These are phyloP conservation scores for Bretschneidera sinensis DNA, from an alignment of 345 rosid species.

Conservation along the genomic window DNA sequence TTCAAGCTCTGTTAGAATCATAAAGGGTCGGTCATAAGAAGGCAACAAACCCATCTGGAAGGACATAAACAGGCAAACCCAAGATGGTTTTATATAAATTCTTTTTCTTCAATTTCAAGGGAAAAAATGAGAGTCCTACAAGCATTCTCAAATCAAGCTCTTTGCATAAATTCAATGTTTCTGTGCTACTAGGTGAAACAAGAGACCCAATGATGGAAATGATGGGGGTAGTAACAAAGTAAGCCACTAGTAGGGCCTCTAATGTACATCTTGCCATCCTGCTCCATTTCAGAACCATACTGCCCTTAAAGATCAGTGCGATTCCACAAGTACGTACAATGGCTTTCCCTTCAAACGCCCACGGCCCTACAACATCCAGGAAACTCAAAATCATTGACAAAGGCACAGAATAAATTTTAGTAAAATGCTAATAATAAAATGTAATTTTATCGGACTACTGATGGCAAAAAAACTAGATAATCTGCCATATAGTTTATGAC, in stretches of 20 bases:
- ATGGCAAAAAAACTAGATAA: too few relatives aligned
- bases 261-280: conserved; percentile 19
- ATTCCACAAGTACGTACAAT: conserved; percentile 57
- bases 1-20: background rate
- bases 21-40: background rate
- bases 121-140: background rate
- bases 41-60: too few relatives aligned
- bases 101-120: background rate
- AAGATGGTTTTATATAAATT: too few relatives aligned
- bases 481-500: too few relatives aligned
- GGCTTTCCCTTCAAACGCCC: conserved; percentile 56
- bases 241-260: conserved; percentile 17
- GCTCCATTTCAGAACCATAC: background rate
- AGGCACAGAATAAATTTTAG: too few relatives aligned
- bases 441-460: too few relatives aligned
- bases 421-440: too few relatives aligned
- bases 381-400: background rate
- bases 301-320: conserved; percentile 27
- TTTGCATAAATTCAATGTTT: conserved; percentile 16
- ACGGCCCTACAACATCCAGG: conserved; percentile 45
- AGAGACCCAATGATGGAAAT: conserved; percentile 13
- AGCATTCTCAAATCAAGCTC: conserved; percentile 15
- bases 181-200: conserved; percentile 9
- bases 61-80: too few relatives aligned
- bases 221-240: background rate